These are phyloP conservation scores for Iberis amara DNA, from an alignment of 441 rosid genomes.

Conservation along the genomic window DNA sequence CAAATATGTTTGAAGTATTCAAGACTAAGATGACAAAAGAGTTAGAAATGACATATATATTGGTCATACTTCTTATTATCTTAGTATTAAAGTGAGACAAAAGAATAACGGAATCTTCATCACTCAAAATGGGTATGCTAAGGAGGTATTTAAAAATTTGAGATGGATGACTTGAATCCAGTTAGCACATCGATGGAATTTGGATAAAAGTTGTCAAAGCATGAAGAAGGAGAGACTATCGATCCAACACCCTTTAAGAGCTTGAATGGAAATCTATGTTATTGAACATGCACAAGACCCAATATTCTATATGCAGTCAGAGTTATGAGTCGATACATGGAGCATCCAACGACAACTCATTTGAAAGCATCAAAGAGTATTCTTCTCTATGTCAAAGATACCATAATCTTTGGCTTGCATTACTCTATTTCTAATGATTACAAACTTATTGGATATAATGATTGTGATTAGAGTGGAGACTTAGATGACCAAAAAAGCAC, in stretches of 20 bases:
- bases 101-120: background rate
- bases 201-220: conserved; percentile 1
- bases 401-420: background rate
- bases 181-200: background rate
- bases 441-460: background rate
- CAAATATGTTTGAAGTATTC: background rate
- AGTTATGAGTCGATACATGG: background rate
- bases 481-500: background rate
- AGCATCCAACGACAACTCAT: background rate
- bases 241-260: background rate
- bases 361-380: background rate
- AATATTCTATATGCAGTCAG: background rate
- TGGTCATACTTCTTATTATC: background rate
- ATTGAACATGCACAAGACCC: background rate
- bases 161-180: too few relatives aligned
- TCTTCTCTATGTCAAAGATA: background rate
- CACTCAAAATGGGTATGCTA: background rate
- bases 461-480: conserved; percentile 11
- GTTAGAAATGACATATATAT: conserved; percentile 2
- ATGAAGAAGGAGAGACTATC: background rate
- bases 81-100: background rate
- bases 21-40: background rate
- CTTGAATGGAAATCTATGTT: background rate
- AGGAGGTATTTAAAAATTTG: background rate
- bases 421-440: background rate